Conservation (phyloP, 768 basidiomycete genomes). For the Phylloporus arenicola region DNA sequence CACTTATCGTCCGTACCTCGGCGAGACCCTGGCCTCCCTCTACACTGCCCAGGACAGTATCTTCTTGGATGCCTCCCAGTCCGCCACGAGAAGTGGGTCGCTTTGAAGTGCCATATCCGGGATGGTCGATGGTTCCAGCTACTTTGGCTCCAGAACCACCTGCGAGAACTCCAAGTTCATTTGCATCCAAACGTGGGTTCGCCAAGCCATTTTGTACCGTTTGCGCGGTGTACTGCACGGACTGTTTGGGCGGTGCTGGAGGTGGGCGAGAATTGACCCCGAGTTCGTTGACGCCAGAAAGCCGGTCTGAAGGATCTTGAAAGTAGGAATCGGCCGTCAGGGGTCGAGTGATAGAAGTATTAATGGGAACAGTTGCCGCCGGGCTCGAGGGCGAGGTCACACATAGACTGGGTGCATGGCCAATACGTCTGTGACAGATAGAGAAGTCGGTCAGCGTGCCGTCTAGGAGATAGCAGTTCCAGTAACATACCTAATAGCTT, state of each 20-base stretch:
- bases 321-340: slow-evolving; percentile 17
- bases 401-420: slow-evolving; percentile 39
- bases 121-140: slow-evolving; percentile 23
- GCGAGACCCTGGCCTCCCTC: slow-evolving; percentile 2
- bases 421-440: slow-evolving; percentile 40
- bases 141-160: slow-evolving; percentile 5
- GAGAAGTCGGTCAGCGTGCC: neutral
- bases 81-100: slow-evolving; percentile 14
- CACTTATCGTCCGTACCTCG: slow-evolving; percentile 5
- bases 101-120: slow-evolving; percentile 20
- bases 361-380: slow-evolving; percentile 28
- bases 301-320: slow-evolving; percentile 4
- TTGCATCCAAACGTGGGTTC: slow-evolving; percentile 8
- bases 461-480: neutral
- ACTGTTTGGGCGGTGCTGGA: slow-evolving; percentile 12
- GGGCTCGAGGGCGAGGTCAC: slow-evolving; percentile 24
- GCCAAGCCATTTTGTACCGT: slow-evolving; percentile 16
- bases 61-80: slow-evolving; percentile 25
- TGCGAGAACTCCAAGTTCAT: slow-evolving; percentile 21
- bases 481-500: slow-evolving; percentile 51
- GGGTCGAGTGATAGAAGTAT: slow-evolving; percentile 19
- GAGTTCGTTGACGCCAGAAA: slow-evolving; percentile 9
- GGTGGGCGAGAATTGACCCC: slow-evolving; percentile 4
- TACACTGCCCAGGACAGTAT: neutral
- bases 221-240: slow-evolving; percentile 29